These are phyloP conservation scores for Anthostomella pinea DNA, from an alignment of 2,329 filamentous ascomycete species.

Conservation along the genomic window DNA sequence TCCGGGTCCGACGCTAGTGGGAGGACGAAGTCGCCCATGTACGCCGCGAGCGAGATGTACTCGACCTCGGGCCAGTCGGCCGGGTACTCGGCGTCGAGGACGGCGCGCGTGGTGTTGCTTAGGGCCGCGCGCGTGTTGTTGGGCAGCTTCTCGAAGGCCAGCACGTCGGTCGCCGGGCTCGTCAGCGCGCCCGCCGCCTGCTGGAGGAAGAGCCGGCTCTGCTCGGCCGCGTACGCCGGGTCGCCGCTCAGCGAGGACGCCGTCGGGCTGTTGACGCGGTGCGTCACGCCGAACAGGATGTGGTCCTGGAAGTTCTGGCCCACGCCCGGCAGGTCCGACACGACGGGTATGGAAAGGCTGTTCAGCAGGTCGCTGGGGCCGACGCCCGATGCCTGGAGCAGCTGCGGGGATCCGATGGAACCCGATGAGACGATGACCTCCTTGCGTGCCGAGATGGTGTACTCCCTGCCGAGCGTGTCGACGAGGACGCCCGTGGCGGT, in stretches of 20 bases:
- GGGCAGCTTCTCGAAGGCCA: constrained; percentile 31
- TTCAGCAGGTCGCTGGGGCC: constrained; percentile 31
- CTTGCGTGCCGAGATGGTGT: constrained; percentile 24
- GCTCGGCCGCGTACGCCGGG: constrained; percentile 14
- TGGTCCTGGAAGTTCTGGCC: constrained; percentile 60
- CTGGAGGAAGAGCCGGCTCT: constrained; percentile 18
- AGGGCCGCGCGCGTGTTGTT: constrained; percentile 15
- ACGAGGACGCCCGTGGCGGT: constrained; percentile 28
- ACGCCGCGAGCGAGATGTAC: too few relatives aligned
- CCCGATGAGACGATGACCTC: constrained; percentile 41
- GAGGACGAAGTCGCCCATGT: too few relatives aligned
- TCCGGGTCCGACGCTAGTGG: too few relatives aligned
- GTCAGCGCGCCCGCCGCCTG: constrained; percentile 16
- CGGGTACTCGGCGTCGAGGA: constrained; percentile 22
- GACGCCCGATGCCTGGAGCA: constrained; percentile 39
- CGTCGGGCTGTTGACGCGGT: too few relatives aligned
- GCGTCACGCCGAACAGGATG: too few relatives aligned
- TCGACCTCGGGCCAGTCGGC: constrained; percentile 35
- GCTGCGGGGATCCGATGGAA: constrained; percentile 36
- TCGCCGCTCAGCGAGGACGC: too few relatives aligned
- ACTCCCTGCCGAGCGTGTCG: constrained; percentile 10
- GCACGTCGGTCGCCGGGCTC: constrained; percentile 20
- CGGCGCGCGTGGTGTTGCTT: too few relatives aligned
- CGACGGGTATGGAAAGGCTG: constrained; percentile 43
- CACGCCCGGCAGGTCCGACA: constrained; percentile 55